Conservation (phyloP, 2,329 filamentous ascomycete genomes). For the Aspergillus vadensis region DNA sequence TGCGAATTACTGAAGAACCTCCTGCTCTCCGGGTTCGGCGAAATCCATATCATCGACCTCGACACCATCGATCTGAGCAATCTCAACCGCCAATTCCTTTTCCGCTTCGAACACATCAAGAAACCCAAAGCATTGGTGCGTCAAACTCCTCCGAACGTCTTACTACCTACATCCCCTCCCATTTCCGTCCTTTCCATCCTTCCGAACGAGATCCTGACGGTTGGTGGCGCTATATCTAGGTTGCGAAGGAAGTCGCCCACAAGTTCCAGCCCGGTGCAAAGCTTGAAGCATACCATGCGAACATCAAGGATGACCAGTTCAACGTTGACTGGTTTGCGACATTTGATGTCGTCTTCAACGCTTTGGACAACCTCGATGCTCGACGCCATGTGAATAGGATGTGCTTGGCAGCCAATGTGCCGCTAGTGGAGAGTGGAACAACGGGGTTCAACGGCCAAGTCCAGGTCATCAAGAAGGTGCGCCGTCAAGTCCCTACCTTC, state of each 20-base stretch:
- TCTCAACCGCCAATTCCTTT: conserved; percentile 95
- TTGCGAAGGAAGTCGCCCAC: conserved; percentile 87
- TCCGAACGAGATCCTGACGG: conserved; percentile 19
- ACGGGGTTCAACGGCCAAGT: conserved; percentile 98
- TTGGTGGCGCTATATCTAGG: conserved; percentile 52
- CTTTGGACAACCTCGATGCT: conserved; percentile 92
- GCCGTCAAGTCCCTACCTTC: neutral
- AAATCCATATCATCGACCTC: conserved; percentile 92
- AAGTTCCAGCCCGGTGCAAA: conserved; percentile 87
- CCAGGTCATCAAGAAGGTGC: conserved; percentile 84
- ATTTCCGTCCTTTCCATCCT: neutral
- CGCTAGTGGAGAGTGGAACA: conserved; percentile 92
- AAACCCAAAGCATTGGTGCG: conserved; percentile 89
- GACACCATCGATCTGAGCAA: conserved; percentile 99
- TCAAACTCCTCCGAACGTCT: conserved; percentile 21
- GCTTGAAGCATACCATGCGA: conserved; percentile 86
- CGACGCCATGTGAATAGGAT: conserved; percentile 95
- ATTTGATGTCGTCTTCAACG: conserved; percentile 92
- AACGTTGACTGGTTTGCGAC: conserved; percentile 82
- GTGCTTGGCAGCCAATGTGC: conserved; percentile 88
- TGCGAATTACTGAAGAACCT: conserved; percentile 98
- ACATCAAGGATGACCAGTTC: conserved; percentile 90
- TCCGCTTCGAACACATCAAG: conserved; percentile 95
- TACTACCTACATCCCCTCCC: conserved; percentile 10
- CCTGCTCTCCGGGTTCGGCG: conserved; percentile 85